Percentiles rank a stretch among this genome's conserved stretches.
These are phyloP conservation scores for Cryptosporidium tyzzeri DNA, from an alignment of 169 alveolate species.

Conservation along the genomic window DNA sequence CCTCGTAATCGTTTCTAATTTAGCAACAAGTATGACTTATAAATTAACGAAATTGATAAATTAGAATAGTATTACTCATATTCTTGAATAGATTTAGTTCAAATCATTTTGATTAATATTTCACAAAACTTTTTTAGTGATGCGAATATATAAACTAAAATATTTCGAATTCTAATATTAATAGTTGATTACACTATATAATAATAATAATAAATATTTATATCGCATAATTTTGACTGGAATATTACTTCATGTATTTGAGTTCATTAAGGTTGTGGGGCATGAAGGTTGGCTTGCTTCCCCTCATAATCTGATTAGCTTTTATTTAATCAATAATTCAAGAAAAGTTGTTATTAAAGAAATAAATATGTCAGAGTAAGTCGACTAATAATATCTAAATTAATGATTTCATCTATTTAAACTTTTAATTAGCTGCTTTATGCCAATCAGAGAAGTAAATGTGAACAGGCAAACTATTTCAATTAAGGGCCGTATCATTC, in stretches of 20 bases:
- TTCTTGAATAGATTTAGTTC: not conserved
- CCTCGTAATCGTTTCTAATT: not conserved
- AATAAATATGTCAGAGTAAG: conserved; percentile 59
- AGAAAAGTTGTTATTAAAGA: not conserved
- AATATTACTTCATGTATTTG: not conserved
- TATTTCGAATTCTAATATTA: no score
- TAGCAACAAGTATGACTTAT: no score
- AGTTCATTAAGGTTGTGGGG: conserved; percentile 43
- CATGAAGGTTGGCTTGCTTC: not conserved
- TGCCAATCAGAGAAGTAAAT: conserved; percentile 75
- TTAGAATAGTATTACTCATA: not conserved
- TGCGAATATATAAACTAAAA: no score
- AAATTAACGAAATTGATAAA: no score
- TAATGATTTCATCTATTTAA: not conserved
- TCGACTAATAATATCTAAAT: not conserved
- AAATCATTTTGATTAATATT: not conserved
- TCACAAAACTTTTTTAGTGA: not conserved
- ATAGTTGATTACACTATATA: no score
- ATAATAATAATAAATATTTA: not conserved
- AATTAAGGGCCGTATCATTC: conserved; percentile 58
- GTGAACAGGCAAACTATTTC: conserved; percentile 63
- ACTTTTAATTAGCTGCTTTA: conserved; percentile 28
- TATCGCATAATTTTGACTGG: not conserved
- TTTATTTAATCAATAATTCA: not conserved
- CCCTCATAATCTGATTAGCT: not conserved